Conservation (phyloP, 1,139 yeast species). For the Trichomonascaceae sp. region DNA sequence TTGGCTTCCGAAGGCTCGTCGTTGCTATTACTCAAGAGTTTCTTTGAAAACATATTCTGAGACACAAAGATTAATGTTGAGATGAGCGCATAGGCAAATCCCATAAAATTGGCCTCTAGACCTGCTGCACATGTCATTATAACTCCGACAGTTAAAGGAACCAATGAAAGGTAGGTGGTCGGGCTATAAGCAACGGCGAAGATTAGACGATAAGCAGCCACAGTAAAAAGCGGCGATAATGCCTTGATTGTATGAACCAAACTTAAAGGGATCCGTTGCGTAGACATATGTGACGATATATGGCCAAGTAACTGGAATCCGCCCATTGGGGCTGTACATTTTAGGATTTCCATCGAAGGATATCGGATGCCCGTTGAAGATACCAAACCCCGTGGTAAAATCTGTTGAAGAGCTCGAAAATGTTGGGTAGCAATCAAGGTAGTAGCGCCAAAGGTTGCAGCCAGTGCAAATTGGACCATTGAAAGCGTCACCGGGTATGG, state of each 20-base stretch:
- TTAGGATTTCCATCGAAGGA: slow-evolving; percentile 48
- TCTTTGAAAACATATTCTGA: slow-evolving; percentile 88
- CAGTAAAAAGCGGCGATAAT: slow-evolving; percentile 80
- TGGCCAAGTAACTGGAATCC: slow-evolving; percentile 87
- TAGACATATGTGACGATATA: slow-evolving; percentile 82
- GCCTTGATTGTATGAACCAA: slow-evolving; percentile 90
- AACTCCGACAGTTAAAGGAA: slow-evolving; percentile 77
- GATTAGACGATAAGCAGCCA: slow-evolving; percentile 61
- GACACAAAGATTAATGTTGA: slow-evolving; percentile 85
- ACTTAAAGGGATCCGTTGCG: slow-evolving; percentile 81
- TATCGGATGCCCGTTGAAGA: slow-evolving; percentile 35
- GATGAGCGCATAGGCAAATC: slow-evolving; percentile 66
- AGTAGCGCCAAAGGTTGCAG: slow-evolving; percentile 53
- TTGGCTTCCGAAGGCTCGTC: background rate
- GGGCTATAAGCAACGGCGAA: slow-evolving; percentile 51
- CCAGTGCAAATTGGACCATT: slow-evolving; percentile 73
- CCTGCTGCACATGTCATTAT: slow-evolving; percentile 65
- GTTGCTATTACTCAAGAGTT: slow-evolving; percentile 49
- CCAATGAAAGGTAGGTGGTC: slow-evolving; percentile 69
- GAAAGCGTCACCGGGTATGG: slow-evolving; percentile 80
- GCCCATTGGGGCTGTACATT: slow-evolving; percentile 87
- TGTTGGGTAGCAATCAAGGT: slow-evolving; percentile 23
- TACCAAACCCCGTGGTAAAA: slow-evolving; percentile 30
- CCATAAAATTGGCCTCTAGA: slow-evolving; percentile 45
- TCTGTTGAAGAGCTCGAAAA: slow-evolving; percentile 16